A percentile compares a stretch with the other conserved stretches of the same genome.
phyloP scores from a whole-genome alignment of 2,329 filamentous ascomycete species.

The Aspergillus sp. region DNA sequence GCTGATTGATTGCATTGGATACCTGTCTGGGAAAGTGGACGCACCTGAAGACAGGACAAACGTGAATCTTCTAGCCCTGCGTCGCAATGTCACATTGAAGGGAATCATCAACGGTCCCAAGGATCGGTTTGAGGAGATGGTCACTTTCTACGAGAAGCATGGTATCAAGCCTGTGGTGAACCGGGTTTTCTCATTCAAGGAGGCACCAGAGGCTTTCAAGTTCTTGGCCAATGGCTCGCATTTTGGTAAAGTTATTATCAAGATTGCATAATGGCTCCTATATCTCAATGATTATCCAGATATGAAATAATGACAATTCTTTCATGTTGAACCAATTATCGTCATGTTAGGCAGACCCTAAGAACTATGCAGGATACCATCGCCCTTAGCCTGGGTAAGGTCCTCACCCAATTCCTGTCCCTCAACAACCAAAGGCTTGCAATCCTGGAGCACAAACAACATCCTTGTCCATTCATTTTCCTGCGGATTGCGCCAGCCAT shows the following conservation, averaged over 20 bases:
- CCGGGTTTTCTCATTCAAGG: slow-evolving; percentile 53
- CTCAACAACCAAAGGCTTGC: slow-evolving; percentile 21
- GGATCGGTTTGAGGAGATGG: slow-evolving; percentile 49
- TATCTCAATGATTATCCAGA: no score
- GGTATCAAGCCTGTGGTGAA: slow-evolving; percentile 49
- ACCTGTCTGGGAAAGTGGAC: slow-evolving; percentile 56
- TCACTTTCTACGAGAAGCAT: slow-evolving; percentile 34
- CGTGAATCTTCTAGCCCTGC: slow-evolving; percentile 57
- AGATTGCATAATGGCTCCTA: slow-evolving; percentile 28
- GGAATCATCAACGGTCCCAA: slow-evolving; percentile 64
- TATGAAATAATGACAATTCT: no score
- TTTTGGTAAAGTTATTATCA: slow-evolving; percentile 57
- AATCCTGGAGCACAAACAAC: slow-evolving; percentile 37
- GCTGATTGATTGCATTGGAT: slow-evolving; percentile 48
- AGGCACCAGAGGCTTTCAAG: slow-evolving; percentile 54
- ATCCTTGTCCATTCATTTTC: slow-evolving; percentile 51
- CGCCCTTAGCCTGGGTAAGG: slow-evolving; percentile 11
- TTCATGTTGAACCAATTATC: no score
- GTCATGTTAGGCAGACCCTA: neutral
- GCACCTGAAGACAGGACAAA: slow-evolving; percentile 55
- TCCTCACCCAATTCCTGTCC: slow-evolving; percentile 27
- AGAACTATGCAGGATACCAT: slow-evolving; percentile 2
- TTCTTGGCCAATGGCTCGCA: slow-evolving; percentile 54
- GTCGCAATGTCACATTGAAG: slow-evolving; percentile 54
- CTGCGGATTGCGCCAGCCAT: slow-evolving; percentile 54